Evolutionary conservation across 139 green algal species (phyloP), one percentile per base, ranked within the genome.

Genomic region (Coelastrella sp.): DNA sequence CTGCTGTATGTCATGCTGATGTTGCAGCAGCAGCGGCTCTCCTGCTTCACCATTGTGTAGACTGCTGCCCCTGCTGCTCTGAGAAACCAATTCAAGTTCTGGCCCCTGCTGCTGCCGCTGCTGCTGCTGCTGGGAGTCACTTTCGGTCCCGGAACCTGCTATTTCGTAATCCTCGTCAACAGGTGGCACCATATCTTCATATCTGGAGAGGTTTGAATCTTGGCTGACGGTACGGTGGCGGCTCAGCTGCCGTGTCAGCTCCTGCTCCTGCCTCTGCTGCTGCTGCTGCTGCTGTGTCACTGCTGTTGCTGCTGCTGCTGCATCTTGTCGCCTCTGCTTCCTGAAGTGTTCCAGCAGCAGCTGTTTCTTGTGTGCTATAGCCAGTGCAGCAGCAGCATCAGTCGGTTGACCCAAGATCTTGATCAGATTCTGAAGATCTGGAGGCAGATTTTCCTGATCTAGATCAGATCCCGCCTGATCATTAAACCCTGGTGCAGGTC

Each of bases 261-360:
- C 25, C 57, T 61, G 73, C 73, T 83, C 6, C 24, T 78, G 24
- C 82, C 25, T 15, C 25, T n/a, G 10, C 35, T 25, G 24, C 83
- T 66, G 78, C 25, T n/a, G 10, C 35, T 25, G 24, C 83, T 66
- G 78, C 58, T 57, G 57, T 61, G 20, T 9, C 56, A 63, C 49
- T 24, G 78, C 82, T 61, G 82, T 35, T 78, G 82, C 82, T 78
- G 72, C 58, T 56, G 56, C 65, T 68, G 84, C 68, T 68, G 73
- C 85, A 20, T 84, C 85, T 12, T 68, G 58, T 60, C 24, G 73
- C 15, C 73, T 73, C 85, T 83, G 73, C 68, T 65, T 76, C 58
- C 73, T 65, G 68, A 85, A 86, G 56, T 91, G 87, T 22, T 85
- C 49, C 35, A 91, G 75, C 87, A 91, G 63, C 35, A 91, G 35